Percentiles rank a stretch among this genome's conserved stretches.
Conservation (phyloP, 805 yeast genomes). For the Cyberlindnera maclurae region DNA sequence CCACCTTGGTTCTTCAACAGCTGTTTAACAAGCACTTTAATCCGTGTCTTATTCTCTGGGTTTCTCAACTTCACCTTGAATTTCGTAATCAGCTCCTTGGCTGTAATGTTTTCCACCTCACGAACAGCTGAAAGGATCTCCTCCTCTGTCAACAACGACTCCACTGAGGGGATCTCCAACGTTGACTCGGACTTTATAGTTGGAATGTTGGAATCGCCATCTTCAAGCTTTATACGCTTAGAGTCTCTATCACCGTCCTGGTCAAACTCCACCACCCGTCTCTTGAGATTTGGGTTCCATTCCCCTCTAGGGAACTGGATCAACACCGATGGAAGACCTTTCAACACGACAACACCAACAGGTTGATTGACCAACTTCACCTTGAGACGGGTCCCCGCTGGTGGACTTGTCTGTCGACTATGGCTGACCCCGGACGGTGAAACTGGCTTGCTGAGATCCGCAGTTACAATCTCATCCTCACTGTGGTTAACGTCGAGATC, state of each 20-base stretch:
- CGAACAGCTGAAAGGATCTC: conserved; percentile 64
- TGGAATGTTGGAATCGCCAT: conserved; percentile 1
- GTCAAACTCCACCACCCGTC: conserved; percentile 24
- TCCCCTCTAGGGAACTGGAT: conserved; percentile 68
- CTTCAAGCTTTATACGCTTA: conserved; percentile 35
- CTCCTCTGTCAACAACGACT: conserved; percentile 50
- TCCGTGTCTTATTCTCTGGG: conserved; percentile 53
- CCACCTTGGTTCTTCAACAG: conserved; percentile 43
- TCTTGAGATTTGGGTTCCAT: conserved; percentile 65
- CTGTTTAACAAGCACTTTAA: conserved; percentile 51
- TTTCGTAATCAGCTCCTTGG: conserved; percentile 54
- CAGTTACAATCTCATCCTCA: conserved; percentile 36
- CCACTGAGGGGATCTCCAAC: conserved; percentile 7
- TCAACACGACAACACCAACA: conserved; percentile 52
- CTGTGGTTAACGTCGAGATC: conserved; percentile 45
- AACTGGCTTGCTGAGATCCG: conserved; percentile 25
- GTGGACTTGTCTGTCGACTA: conserved; percentile 15
- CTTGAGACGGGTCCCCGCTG: conserved; percentile 26
- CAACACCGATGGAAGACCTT: conserved; percentile 55
- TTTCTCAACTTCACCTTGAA: conserved; percentile 60
- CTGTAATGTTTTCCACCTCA: conserved; percentile 37
- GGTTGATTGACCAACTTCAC: conserved; percentile 41
- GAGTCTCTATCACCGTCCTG: conserved; percentile 23
- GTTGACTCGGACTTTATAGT: background rate
- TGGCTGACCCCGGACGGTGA: conserved; percentile 16